Percentiles rank a stretch among this genome's conserved stretches.
Evolutionary conservation across 306 rosid genomes (phyloP).

Genomic region (Begonia peltatifolia): DNA sequence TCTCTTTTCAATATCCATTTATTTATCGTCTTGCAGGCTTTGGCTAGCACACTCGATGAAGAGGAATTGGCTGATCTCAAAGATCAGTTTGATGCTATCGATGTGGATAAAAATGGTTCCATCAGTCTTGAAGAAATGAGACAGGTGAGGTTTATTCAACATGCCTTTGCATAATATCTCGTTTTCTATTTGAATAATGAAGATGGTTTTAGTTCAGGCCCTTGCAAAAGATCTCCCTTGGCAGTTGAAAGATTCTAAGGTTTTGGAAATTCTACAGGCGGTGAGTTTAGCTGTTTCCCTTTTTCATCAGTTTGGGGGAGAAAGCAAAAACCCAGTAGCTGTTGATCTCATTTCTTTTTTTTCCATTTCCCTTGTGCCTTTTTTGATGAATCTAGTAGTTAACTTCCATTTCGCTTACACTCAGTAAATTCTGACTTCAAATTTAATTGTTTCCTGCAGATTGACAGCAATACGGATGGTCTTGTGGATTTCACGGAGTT

Average conservation of each 20-base stretch:
- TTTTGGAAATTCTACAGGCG: constrained; percentile 82
- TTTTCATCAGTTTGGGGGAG: not conserved
- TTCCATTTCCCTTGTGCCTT: not conserved
- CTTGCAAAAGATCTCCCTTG: constrained; percentile 98
- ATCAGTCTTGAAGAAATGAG: constrained; percentile 99
- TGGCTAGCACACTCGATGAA: constrained; percentile 87
- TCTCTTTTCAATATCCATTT: not conserved
- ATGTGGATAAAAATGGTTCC: constrained; percentile 88
- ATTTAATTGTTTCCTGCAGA: constrained; percentile 22
- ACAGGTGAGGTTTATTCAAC: constrained; percentile 32
- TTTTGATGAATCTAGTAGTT: not conserved
- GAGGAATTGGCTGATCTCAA: constrained; percentile 78
- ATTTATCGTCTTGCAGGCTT: constrained; percentile 48
- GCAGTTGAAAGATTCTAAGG: constrained; percentile 86
- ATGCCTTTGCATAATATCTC: not conserved
- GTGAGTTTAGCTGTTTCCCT: constrained; percentile 25
- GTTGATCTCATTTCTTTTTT: not conserved
- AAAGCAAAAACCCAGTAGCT: not conserved
- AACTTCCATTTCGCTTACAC: no score
- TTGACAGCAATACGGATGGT: constrained; percentile 93
- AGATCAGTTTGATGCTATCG: constrained; percentile 96
- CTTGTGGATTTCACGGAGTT: constrained; percentile 92
- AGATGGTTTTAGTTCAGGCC: constrained; percentile 47
- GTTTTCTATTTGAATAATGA: not conserved
- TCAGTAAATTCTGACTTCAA: no score